A percentile compares a stretch with the other conserved stretches of the same genome.
Conservation (phyloP, 2,329 filamentous ascomycete species). For the Colletotrichum karsti region DNA sequence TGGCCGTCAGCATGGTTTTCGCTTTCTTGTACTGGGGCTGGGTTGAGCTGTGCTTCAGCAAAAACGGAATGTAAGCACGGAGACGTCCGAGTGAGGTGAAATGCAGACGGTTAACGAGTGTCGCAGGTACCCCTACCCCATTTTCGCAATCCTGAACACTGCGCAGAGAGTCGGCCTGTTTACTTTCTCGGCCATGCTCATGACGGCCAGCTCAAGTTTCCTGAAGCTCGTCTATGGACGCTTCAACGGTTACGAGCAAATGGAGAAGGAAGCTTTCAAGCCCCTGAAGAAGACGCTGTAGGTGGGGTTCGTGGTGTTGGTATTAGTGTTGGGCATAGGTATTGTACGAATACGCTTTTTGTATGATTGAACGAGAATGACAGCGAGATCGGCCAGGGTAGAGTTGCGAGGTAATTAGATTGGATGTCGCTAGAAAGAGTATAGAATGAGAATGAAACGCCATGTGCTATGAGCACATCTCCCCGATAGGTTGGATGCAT, state of each 20-base stretch:
- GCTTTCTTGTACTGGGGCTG: constrained; percentile 79
- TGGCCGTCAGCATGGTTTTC: constrained; percentile 64
- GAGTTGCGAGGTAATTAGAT: neutral
- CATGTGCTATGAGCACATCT: neutral
- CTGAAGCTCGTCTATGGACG: constrained; percentile 76
- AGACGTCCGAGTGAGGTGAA: neutral
- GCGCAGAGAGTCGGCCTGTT: constrained; percentile 76
- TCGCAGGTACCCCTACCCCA: constrained; percentile 82
- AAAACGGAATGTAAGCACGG: constrained; percentile 68
- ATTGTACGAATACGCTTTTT: neutral
- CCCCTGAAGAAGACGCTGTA: constrained; percentile 37
- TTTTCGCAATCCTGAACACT: constrained; percentile 76
- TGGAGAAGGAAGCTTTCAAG: constrained; percentile 44
- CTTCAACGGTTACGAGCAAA: constrained; percentile 66
- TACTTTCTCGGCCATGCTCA: constrained; percentile 71
- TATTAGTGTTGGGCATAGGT: neutral
- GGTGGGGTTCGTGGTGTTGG: neutral
- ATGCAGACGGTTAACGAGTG: constrained; percentile 34
- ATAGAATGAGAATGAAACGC: neutral
- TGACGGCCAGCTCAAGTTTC: constrained; percentile 74
- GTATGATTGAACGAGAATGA: neutral
- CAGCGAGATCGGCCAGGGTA: constrained; percentile 8
- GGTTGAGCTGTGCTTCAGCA: constrained; percentile 76
- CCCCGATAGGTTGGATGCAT: constrained; percentile 5
- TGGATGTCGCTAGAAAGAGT: neutral